Conservation (phyloP, 768 basidiomycete species). For the Lactarius tabidus region DNA sequence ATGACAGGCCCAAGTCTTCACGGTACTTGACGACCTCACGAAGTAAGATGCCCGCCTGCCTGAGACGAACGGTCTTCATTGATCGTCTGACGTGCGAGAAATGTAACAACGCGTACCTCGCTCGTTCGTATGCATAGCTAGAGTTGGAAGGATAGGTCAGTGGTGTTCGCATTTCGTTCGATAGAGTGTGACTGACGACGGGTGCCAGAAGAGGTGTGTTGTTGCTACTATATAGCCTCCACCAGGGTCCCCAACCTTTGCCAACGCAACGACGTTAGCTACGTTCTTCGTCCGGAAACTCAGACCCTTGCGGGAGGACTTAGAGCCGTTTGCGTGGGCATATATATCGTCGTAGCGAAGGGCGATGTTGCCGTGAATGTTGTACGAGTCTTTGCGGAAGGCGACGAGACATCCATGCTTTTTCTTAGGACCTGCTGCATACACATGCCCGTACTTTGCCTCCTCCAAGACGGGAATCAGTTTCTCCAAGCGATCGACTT, state of each 20-base stretch:
- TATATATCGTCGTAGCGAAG: slow-evolving; percentile 68
- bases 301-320: slow-evolving; percentile 42
- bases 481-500: slow-evolving; percentile 79
- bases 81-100: background rate
- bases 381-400: slow-evolving; percentile 53
- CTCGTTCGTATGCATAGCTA: slow-evolving; percentile 79
- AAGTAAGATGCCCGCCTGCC: slow-evolving; percentile 74
- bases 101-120: slow-evolving; percentile 44
- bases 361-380: slow-evolving; percentile 41
- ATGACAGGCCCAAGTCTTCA: slow-evolving; percentile 36
- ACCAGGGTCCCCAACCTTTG: slow-evolving; percentile 36
- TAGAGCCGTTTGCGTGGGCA: slow-evolving; percentile 39
- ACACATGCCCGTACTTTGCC: slow-evolving; percentile 61
- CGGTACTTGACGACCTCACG: slow-evolving; percentile 60
- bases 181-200: slow-evolving; percentile 49
- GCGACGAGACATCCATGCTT: slow-evolving; percentile 85
- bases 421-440: slow-evolving; percentile 69
- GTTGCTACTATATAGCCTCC: slow-evolving; percentile 76
- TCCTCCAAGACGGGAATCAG: slow-evolving; percentile 62
- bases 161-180: background rate
- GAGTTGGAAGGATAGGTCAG: slow-evolving; percentile 17
- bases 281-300: slow-evolving; percentile 80
- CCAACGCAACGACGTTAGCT: slow-evolving; percentile 67
- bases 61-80: slow-evolving; percentile 28
- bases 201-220: slow-evolving; percentile 96